phyloP scores from a whole-genome alignment of 202 grass and related monocot species.

The Setaria viridis region DNA sequence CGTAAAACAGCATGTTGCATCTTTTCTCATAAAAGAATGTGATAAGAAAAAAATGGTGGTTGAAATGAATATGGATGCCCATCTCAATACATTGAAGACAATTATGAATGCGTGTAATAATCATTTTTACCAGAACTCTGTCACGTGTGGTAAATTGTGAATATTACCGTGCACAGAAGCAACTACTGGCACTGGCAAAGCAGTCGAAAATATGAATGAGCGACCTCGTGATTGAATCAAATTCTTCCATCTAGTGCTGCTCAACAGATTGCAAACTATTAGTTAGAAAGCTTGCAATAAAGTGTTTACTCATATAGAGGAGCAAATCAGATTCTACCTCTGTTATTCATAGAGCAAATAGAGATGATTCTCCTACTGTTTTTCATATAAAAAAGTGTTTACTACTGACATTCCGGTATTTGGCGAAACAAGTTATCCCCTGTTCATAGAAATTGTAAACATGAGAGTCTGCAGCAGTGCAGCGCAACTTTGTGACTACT shows the following conservation, averaged over 20 bases:
- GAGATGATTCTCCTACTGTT: neutral
- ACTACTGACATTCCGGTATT: neutral
- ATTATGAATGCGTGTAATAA: neutral
- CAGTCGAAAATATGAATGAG: constrained; percentile 94
- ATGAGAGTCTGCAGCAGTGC: neutral
- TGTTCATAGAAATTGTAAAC: constrained; percentile 20
- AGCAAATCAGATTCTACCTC: constrained; percentile 7
- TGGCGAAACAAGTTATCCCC: neutral
- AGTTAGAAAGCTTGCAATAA: constrained; percentile 12
- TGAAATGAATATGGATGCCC: neutral
- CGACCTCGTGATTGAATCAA: constrained; percentile 91
- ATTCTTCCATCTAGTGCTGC: constrained; percentile 83
- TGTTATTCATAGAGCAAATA: neutral
- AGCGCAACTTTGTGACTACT: constrained; percentile 22
- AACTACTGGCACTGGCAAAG: constrained; percentile 82
- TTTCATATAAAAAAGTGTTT: neutral
- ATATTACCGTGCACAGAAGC: constrained; percentile 84
- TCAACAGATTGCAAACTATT: constrained; percentile 49
- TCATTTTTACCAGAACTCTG: constrained; percentile 26
- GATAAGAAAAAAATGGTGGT: neutral
- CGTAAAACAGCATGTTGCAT: neutral
- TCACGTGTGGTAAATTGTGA: constrained; percentile 18
- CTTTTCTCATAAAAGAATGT: constrained; percentile 1
- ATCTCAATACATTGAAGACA: constrained; percentile 14
- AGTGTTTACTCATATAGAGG: neutral